Conservation (phyloP, 768 basidiomycete species). For the Xanthoconium stramineum region DNA sequence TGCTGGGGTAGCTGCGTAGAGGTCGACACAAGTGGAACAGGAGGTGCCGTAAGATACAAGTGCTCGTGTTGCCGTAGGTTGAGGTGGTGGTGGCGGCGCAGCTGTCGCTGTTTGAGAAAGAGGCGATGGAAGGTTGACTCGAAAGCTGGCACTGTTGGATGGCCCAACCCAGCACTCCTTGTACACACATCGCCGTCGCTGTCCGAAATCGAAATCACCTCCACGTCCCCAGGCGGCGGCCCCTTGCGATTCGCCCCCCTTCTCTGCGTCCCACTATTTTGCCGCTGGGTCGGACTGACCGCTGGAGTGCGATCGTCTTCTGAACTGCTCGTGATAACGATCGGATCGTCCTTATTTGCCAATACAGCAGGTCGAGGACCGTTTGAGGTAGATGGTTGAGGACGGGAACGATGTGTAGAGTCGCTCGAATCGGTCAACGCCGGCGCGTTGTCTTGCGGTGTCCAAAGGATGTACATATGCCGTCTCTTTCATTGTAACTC, state of each 20-base stretch:
- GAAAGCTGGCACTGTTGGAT: not conserved
- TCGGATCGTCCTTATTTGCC: slow-evolving; percentile 11
- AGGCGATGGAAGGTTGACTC: not conserved
- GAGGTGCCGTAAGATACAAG: not conserved
- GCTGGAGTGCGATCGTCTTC: slow-evolving; percentile 1
- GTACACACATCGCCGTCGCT: slow-evolving; percentile 18
- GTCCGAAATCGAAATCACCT: slow-evolving; percentile 31
- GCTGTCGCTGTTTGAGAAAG: not conserved
- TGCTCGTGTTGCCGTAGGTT: not conserved
- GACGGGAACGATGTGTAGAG: slow-evolving; percentile 1
- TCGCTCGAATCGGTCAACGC: slow-evolving; percentile 24
- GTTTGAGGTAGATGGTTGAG: not conserved
- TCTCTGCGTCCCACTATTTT: not conserved
- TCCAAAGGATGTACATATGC: slow-evolving; percentile 11
- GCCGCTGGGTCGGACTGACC: not conserved
- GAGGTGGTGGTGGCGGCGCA: not conserved
- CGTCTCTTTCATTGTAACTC: slow-evolving; percentile 1
- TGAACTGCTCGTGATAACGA: slow-evolving; percentile 26
- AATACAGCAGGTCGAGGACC: not conserved
- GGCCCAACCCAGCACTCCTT: not conserved
- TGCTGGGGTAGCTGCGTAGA: not conserved
- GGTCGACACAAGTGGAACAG: not conserved
- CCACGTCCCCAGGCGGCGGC: slow-evolving; percentile 12
- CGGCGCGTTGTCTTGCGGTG: slow-evolving; percentile 3
- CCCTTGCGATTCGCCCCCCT: not conserved